Conservation (phyloP, 768 basidiomycete genomes). For the Astraeus odoratus region DNA sequence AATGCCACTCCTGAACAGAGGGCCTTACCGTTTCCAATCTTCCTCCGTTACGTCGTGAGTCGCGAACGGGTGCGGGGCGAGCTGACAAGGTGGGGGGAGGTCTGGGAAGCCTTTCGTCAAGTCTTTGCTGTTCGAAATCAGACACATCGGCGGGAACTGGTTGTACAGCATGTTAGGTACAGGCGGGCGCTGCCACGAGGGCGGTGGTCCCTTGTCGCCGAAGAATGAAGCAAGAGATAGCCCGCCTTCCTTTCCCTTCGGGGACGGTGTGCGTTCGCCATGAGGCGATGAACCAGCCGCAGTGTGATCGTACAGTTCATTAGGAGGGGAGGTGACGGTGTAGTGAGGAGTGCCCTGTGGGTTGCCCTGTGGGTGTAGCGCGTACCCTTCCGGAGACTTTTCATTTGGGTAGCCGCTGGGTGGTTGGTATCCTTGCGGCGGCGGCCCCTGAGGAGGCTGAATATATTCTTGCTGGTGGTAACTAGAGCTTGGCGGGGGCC, state of each 20-base stretch:
- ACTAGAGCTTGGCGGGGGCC: slow-evolving; percentile 10
- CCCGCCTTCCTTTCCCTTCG: not conserved
- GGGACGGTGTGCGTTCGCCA: slow-evolving; percentile 1
- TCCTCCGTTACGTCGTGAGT: slow-evolving; percentile 42
- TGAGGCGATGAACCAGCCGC: not conserved
- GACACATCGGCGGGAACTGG: slow-evolving; percentile 24
- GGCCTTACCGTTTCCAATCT: slow-evolving; percentile 41
- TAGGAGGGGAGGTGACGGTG: not conserved
- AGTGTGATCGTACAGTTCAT: not conserved
- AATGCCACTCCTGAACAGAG: not conserved
- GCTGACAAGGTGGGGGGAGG: slow-evolving; percentile 33
- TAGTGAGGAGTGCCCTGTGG: not conserved
- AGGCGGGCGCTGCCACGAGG: slow-evolving; percentile 20
- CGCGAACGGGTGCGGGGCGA: slow-evolving; percentile 42
- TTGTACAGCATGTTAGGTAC: slow-evolving; percentile 10
- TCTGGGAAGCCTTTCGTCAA: slow-evolving; percentile 39
- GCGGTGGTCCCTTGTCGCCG: slow-evolving; percentile 20
- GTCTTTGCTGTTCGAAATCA: slow-evolving; percentile 18
- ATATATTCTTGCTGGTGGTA: not conserved
- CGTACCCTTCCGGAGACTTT: slow-evolving; percentile 2
- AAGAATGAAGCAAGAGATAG: slow-evolving; percentile 21
- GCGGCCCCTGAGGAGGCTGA: slow-evolving; percentile 2
- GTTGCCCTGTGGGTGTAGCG: not conserved
- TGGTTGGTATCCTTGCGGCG: slow-evolving; percentile 9
- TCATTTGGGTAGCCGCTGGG: slow-evolving; percentile 4